These are phyloP conservation scores for Chaetomium olivaceum DNA, from an alignment of 2,329 filamentous ascomycete genomes.

Conservation along the genomic window DNA sequence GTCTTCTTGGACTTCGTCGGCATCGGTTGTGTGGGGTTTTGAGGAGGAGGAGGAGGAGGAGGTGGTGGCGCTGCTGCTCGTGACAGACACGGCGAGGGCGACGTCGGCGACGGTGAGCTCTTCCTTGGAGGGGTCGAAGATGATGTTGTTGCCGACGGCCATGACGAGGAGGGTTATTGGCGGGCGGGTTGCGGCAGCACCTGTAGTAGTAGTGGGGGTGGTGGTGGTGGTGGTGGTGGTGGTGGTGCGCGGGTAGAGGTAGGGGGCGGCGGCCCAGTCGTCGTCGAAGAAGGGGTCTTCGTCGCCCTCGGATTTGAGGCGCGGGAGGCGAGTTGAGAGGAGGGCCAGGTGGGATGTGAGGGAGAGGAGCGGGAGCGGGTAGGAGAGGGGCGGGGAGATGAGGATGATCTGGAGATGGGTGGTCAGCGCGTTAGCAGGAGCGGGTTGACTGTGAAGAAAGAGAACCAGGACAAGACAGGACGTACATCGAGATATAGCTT, in stretches of 20 bases:
- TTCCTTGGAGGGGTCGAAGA: slow-evolving; percentile 90
- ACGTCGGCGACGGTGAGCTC: slow-evolving; percentile 92
- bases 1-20: neutral
- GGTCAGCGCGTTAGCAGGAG: slow-evolving; percentile 4
- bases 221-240: slow-evolving; percentile 17
- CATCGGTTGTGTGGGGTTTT: neutral
- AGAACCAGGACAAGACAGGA: slow-evolving; percentile 28
- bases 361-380: slow-evolving; percentile 88
- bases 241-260: slow-evolving; percentile 65
- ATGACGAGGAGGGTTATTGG: slow-evolving; percentile 90
- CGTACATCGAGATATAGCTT: slow-evolving; percentile 90
- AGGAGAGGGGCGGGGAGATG: slow-evolving; percentile 88
- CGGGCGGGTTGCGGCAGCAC: slow-evolving; percentile 66
- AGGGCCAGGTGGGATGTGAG: slow-evolving; percentile 93
- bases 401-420: slow-evolving; percentile 70
- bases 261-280: slow-evolving; percentile 85
- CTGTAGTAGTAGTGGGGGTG: too few species aligned
- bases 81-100: slow-evolving; percentile 81
- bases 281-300: slow-evolving; percentile 98
- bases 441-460: too few species aligned
- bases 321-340: slow-evolving; percentile 79
- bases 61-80: slow-evolving; percentile 41
- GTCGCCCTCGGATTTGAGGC: slow-evolving; percentile 82
- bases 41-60: neutral
- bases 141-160: slow-evolving; percentile 80